Conservation (phyloP, 1,284 basidiomycete genomes). For the Testicularia cyperi region DNA sequence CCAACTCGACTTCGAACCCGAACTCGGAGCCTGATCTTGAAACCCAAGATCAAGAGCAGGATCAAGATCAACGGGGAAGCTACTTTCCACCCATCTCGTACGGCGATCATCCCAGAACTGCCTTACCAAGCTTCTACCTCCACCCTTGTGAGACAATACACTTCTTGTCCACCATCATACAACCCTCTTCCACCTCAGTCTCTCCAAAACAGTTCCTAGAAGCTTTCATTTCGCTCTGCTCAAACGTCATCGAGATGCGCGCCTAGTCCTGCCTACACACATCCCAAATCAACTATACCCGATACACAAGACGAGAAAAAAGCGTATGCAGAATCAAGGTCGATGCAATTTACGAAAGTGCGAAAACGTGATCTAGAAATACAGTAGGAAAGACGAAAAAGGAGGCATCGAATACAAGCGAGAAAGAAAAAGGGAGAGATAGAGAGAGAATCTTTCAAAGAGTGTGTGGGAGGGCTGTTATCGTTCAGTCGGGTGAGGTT, state of each 20-base stretch:
- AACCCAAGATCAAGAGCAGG: too few relatives aligned
- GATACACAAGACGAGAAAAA: too few relatives aligned
- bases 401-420: too few relatives aligned
- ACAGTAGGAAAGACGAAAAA: background rate
- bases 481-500: too few relatives aligned
- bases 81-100: conserved; percentile 8
- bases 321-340: too few relatives aligned
- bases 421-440: background rate
- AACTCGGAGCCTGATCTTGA: too few relatives aligned
- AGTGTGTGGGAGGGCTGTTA: too few relatives aligned
- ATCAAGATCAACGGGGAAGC: too few relatives aligned
- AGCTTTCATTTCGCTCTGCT: conserved; percentile 16
- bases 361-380: background rate
- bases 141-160: conserved; percentile 26
- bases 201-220: conserved; percentile 10
- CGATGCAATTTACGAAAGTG: background rate
- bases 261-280: background rate
- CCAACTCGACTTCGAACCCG: too few relatives aligned
- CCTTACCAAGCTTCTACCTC: conserved; percentile 7
- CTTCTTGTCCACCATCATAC: background rate
- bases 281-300: conserved; percentile 3
- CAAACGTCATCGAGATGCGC: conserved; percentile 26
- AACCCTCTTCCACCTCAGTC: background rate
- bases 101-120: conserved; percentile 14
- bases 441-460: background rate